Percentiles rank a stretch among this genome's conserved stretches.
phyloP scores from a whole-genome alignment of 2,329 filamentous ascomycete species.

The Penicillium sumatraense region DNA sequence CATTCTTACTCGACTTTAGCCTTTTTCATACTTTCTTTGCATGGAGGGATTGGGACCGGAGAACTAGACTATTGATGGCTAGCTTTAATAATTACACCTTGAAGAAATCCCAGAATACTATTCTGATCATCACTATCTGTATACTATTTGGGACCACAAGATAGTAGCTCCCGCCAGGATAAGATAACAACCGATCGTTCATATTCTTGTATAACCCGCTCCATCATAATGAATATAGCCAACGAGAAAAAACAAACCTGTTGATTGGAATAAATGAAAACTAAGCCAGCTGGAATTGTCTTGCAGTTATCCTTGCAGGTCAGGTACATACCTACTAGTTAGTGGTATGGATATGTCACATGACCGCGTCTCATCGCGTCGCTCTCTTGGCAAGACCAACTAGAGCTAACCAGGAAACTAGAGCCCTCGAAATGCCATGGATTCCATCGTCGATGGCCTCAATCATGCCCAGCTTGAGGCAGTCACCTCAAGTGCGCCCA shows the following conservation, averaged over 20 bases:
- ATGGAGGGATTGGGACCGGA: slow-evolving; percentile 1
- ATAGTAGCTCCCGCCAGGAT: too few relatives aligned
- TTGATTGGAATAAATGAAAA: too few relatives aligned
- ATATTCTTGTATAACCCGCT: too few relatives aligned
- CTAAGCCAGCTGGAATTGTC: not conserved
- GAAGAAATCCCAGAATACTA: too few relatives aligned
- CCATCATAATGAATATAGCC: too few relatives aligned
- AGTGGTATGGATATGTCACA: slow-evolving; percentile 24
- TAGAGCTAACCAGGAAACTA: slow-evolving; percentile 3
- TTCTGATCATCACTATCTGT: too few relatives aligned
- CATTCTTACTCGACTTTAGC: slow-evolving; percentile 5
- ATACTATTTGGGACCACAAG: too few relatives aligned
- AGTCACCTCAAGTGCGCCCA: slow-evolving; percentile 64
- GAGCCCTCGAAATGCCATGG: slow-evolving; percentile 46
- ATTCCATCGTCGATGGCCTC: slow-evolving; percentile 62
- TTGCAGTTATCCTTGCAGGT: not conserved
- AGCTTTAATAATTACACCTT: too few relatives aligned
- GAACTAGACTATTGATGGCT: not conserved
- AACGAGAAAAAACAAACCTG: too few relatives aligned
- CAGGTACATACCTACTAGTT: too few relatives aligned
- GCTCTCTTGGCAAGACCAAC: slow-evolving; percentile 8
- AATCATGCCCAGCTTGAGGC: slow-evolving; percentile 68
- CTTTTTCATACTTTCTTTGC: slow-evolving; percentile 8
- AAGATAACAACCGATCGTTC: too few relatives aligned
- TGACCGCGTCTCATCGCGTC: slow-evolving; percentile 34